Conservation (phyloP, 257 asterid species). For the Solanum verrucosum region DNA sequence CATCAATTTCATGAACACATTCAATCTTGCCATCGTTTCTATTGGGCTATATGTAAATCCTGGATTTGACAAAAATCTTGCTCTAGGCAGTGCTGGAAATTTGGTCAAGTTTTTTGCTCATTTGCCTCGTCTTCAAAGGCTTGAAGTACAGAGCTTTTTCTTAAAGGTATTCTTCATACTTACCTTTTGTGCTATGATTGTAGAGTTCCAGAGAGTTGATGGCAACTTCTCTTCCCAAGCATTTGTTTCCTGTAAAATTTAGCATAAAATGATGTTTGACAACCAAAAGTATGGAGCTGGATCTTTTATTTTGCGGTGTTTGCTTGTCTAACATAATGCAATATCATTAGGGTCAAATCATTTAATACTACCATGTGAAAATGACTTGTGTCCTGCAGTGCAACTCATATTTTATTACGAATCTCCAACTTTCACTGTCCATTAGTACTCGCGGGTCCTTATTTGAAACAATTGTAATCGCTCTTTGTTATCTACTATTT, state of each 20-base stretch:
- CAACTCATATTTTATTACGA: neutral
- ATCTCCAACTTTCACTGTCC: neutral
- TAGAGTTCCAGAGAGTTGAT: neutral
- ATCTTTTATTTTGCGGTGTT: neutral
- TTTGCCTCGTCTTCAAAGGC: constrained; percentile 84
- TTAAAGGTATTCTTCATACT: constrained; percentile 54
- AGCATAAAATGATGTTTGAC: neutral
- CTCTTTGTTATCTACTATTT: neutral
- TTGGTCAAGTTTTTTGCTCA: constrained; percentile 67
- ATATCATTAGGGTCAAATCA: neutral
- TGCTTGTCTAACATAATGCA: neutral
- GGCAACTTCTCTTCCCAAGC: neutral
- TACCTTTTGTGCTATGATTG: neutral
- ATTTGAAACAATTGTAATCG: neutral
- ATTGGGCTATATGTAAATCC: constrained; percentile 62
- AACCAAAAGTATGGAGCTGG: neutral
- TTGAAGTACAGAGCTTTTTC: constrained; percentile 90
- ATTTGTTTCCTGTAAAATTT: neutral
- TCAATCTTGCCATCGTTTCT: constrained; percentile 66
- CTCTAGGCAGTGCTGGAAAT: constrained; percentile 64
- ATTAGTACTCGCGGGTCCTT: neutral
- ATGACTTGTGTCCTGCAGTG: neutral
- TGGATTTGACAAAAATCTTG: constrained; percentile 38
- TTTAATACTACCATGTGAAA: neutral
- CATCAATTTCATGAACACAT: constrained; percentile 57